A percentile compares a stretch with the other conserved stretches of the same genome.
Evolutionary conservation across 2,329 filamentous ascomycete genomes (phyloP).

Genomic region (Apiospora malaysiana): DNA sequence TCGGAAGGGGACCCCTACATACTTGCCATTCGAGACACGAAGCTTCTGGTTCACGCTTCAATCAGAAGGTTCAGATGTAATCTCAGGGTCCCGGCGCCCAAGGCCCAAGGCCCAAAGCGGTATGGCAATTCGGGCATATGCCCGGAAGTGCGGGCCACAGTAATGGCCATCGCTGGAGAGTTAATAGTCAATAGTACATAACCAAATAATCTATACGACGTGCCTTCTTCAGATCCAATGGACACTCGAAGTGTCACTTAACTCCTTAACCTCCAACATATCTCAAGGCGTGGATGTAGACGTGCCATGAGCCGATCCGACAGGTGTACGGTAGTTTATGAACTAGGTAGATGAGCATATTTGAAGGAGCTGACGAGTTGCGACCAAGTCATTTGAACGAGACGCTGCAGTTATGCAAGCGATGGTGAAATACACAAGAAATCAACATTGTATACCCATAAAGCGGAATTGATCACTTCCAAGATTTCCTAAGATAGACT

Average conservation of each 20-base stretch:
- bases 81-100: not conserved
- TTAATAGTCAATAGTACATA: too few relatives aligned
- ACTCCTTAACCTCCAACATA: not conserved
- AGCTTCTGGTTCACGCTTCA: not conserved
- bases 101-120: not conserved
- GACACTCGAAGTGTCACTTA: not conserved
- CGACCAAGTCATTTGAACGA: too few relatives aligned
- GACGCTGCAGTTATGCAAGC: not conserved
- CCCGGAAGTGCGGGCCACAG: not conserved
- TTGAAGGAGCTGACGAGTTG: not conserved
- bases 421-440: not conserved
- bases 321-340: not conserved
- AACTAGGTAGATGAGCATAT: not conserved
- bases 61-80: not conserved
- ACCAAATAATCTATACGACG: too few relatives aligned
- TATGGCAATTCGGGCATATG: not conserved
- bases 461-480: not conserved
- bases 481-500: not conserved
- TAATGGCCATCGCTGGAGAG: not conserved
- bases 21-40: not conserved
- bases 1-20: not conserved
- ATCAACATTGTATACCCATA: not conserved
- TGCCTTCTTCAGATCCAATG: not conserved
- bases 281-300: not conserved
- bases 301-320: not conserved